Evolutionary conservation across 2,329 filamentous ascomycete species (phyloP), one percentile per base, ranked within the genome.

Genomic region (Fusarium siculi): DNA sequence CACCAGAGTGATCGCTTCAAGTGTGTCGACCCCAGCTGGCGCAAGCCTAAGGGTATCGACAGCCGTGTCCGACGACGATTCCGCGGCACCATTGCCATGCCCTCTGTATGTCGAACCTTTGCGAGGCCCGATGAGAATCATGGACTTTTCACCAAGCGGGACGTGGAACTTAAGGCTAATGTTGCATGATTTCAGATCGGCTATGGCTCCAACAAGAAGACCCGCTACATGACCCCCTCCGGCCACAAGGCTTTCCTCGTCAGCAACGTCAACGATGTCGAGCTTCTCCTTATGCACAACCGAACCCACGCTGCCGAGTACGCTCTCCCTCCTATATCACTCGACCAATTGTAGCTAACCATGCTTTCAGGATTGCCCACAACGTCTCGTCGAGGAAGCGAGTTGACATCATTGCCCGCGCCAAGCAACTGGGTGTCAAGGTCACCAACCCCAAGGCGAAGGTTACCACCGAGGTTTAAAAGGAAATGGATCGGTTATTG

Each of bases 1-100:
- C 96, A 99, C 89, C 96, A 99, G 92, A 93, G 91, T 87, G 96
- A 98, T 88, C 92, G 92, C 85, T 99, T 97, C 90, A 97, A 92
- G 89, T 92, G 96, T 85, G 92, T 98, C 80, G 92, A 90, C 84
- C 85, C 93, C 79, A 92, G 91, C 90, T 99, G 96, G 96, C 93
- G 96, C 88, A 99, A 98, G 91, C 96, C 96, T 80, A 99, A 99
- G 94, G 96, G 96, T 94, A 99, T 99, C 87, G 96, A 99, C 89
- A 97, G 95, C 90, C 90, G 93, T 83, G 96, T 99, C 85, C 93
- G 96, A 85, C 92, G 96, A 90, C 94, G 96, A 80, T 99, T 99
- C 91, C 95, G 94, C 88, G 94, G 96, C 83, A 94, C 93, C 88
- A 93, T 93, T 87, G 91, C 92, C 83, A 98, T 99, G 96, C 96